Base-by-base conservation (phyloP, 371 early-diverging fungal genomes). In the Catenaria anguillulae region DNA sequence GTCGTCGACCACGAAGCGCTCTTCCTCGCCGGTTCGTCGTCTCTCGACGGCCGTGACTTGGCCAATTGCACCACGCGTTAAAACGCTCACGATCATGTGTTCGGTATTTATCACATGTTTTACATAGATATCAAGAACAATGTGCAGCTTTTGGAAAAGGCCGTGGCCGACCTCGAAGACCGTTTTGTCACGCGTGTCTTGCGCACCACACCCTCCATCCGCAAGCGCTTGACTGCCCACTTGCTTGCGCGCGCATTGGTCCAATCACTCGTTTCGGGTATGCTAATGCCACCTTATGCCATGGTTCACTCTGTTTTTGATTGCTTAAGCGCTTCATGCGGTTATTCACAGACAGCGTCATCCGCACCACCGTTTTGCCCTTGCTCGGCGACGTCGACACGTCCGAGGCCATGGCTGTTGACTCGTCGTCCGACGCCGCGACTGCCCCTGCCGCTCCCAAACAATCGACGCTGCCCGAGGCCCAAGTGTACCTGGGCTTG, bases 111-210 rank as follows among this genome's bases (percentile, higher is more conserved):
- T 40, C 17, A 40, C 40, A 40, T 10, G 17, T 10, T 40, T 10
- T 17, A 17, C 52, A 62, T 68, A 94, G 94, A 94, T 68, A 76
- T 92, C 62, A 86, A 86, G 68, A 86, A 86, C 63, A 86, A 86
- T 70, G 79, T 90, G 68, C 60, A 67, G 33, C 73, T 93, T 46
- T 71, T 96, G 66, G 89, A 90, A 68, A 78, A 86, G 60, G 86
- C 88, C 43, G 93, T 89, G 3, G 76, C 85, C 24, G 81, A 86
- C 4, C 74, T 87, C 52, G 97, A 96, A 71, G 69, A 86, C 35
- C 85, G 93, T 43, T 94, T 86, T 69, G 85, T 85, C 15, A 84
- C 89, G 21, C 85, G 97, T 60, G 95, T 87, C 10, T 66, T 94
- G 62, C 81, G 97, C 61, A 81, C 85, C 13, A 78, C 87, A 29